A percentile compares a stretch with the other conserved stretches of the same genome.
phyloP scores from a whole-genome alignment of 345 rosid genomes.

The Crucihimalaya himalaica region DNA sequence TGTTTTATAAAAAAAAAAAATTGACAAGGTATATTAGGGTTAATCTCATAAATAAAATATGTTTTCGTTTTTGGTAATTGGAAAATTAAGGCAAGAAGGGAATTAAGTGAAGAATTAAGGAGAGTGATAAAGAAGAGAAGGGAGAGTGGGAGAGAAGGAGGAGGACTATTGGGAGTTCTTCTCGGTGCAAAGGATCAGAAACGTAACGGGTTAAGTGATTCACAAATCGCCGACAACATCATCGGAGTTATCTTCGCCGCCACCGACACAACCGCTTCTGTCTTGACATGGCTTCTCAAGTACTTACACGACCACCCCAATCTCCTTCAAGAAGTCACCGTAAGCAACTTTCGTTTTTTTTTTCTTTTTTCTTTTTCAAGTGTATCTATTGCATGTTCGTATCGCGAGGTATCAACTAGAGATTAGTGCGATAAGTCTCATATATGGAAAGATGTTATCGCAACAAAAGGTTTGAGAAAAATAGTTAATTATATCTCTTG shows the following conservation, averaged over 20 bases:
- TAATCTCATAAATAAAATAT: background rate
- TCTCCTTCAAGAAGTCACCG: conserved; percentile 63
- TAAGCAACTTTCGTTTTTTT: conserved; percentile 32
- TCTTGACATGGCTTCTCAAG: conserved; percentile 82
- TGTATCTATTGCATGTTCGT: background rate
- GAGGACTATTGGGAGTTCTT: conserved; percentile 69
- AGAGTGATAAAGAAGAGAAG: conserved; percentile 68
- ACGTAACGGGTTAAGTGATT: conserved; percentile 55
- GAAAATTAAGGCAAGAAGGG: conserved; percentile 65
- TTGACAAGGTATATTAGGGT: background rate
- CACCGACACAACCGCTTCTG: conserved; percentile 93
- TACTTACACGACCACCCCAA: conserved; percentile 70
- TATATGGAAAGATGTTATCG: background rate
- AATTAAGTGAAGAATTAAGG: conserved; percentile 55
- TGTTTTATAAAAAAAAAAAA: background rate
- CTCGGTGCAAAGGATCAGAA: conserved; percentile 54
- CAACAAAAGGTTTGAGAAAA: background rate
- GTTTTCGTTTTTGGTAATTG: background rate
- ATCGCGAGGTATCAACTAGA: background rate
- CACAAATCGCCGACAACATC: conserved; percentile 87
- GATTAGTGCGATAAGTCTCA: background rate
- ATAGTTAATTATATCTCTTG: background rate
- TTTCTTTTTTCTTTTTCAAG: background rate
- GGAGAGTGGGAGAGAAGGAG: conserved; percentile 43
- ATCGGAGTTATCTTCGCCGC: conserved; percentile 96